Base-by-base conservation (phyloP, 495 filamentous ascomycete species). In the Penicillium paxilli region DNA sequence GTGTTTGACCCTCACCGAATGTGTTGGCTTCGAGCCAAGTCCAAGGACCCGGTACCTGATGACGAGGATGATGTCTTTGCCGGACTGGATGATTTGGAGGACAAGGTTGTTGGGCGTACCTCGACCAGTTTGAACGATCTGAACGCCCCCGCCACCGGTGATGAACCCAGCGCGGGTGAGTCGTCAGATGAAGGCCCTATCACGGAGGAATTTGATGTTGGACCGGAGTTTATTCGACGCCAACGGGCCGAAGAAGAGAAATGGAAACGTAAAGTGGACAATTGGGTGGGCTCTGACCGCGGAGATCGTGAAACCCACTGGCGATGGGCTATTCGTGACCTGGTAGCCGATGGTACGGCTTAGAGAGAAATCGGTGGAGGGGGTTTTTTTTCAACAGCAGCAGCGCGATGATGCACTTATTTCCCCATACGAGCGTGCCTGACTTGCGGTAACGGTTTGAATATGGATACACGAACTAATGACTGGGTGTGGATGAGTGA, bases 151-250 rank as follows among this genome's bases (percentile, higher is more conserved):
- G 61, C 62, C 21, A 67, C 71, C 50, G 79, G 78, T 10, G 83
- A 85, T 51, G 72, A 87, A 51, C 80, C 83, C 49, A 77, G 75
- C 55, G 68, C 64, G 37, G 75, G 72, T 33, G 72, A 73, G 38
- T 73, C 72, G 7, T 76, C 74, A 4, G 87, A 92, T 53, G 87
- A 92, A 61, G 90, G 87, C 81, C 80, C 91, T 24, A 89, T 95
- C 22, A 91, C 90, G 11, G 94, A 98, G 69, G 94, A 98, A 68
- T 98, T 98, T 65, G 94, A 98, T 68, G 89, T 98, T 42, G 94
- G 94, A 1, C 95, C 95, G 5, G 90, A 92, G 70, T 98, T 97
- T 65, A 87, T 98, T 44, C 81, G 85, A 57, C 81, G 91, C 33
- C 93, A 97, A 68, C 73, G 88, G 49, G 91, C 91, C 54, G 94